Percentiles rank a stretch among this genome's conserved stretches.
Conservation (phyloP, 2,329 filamentous ascomycete genomes). For the Trematosphaeria pertusa region DNA sequence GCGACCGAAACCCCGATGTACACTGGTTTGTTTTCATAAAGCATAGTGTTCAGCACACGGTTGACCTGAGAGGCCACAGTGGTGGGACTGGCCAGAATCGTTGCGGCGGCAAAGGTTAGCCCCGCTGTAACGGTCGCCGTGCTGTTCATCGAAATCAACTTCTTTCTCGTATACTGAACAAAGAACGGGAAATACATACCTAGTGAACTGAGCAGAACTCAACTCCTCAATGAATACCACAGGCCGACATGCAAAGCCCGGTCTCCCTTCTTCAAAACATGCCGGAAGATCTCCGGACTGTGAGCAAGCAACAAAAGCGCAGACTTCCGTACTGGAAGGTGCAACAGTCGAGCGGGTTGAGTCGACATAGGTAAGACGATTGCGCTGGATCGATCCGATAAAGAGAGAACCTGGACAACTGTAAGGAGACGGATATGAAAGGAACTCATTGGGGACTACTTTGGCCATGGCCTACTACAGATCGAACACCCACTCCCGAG, state of each 20-base stretch:
- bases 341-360: background rate
- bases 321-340: conserved; percentile 7
- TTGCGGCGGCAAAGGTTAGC: conserved; percentile 10
- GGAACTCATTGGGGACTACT: conserved; percentile 5
- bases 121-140: background rate
- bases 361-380: conserved; percentile 7
- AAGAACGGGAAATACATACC: no score
- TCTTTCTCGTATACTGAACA: no score
- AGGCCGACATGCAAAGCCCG: conserved; percentile 4
- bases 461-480: conserved; percentile 4
- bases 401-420: conserved; percentile 13
- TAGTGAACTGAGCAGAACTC: conserved; percentile 8
- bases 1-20: conserved; percentile 18
- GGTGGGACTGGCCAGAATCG: conserved; percentile 10
- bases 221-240: conserved; percentile 15
- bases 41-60: conserved; percentile 12
- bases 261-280: conserved; percentile 7
- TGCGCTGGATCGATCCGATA: conserved; percentile 19
- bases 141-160: background rate
- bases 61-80: conserved; percentile 16
- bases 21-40: conserved; percentile 15
- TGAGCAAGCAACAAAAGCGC: conserved; percentile 14
- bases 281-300: conserved; percentile 6
- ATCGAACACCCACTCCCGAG: conserved; percentile 10
- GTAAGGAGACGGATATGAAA: background rate